Conservation (phyloP, 1,284 basidiomycete genomes). For the Cerioporus squamosus region DNA sequence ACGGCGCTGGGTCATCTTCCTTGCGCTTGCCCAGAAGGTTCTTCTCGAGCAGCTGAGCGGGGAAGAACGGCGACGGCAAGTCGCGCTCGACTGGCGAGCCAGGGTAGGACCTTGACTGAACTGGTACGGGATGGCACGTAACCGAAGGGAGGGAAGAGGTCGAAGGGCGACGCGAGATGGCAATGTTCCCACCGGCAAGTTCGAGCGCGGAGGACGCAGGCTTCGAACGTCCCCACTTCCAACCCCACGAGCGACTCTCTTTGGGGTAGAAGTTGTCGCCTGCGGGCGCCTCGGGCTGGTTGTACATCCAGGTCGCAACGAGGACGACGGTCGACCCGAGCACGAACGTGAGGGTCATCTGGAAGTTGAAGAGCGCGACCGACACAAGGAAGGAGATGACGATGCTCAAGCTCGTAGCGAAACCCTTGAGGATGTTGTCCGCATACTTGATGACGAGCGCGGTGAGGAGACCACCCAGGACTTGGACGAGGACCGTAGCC, state of each 20-base stretch:
- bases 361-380: slow-evolving; percentile 88
- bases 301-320: slow-evolving; percentile 88
- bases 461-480: slow-evolving; percentile 91
- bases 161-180: slow-evolving; percentile 35
- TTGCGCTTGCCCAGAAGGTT: slow-evolving; percentile 29
- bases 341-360: slow-evolving; percentile 85
- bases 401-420: slow-evolving; percentile 93
- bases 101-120: slow-evolving; percentile 32
- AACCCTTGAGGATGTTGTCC: slow-evolving; percentile 93
- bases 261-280: slow-evolving; percentile 19
- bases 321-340: slow-evolving; percentile 87
- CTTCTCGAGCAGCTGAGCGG: slow-evolving; percentile 31
- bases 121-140: slow-evolving; percentile 20
- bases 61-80: slow-evolving; percentile 26
- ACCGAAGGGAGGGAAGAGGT: slow-evolving; percentile 36
- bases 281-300: slow-evolving; percentile 50
- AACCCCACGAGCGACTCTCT: slow-evolving; percentile 31
- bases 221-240: slow-evolving; percentile 31
- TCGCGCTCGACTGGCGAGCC: slow-evolving; percentile 36
- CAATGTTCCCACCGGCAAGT: slow-evolving; percentile 25
- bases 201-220: slow-evolving; percentile 33
- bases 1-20: slow-evolving; percentile 27
- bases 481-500: slow-evolving; percentile 90
- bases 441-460: slow-evolving; percentile 89
- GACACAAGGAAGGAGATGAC: slow-evolving; percentile 93